Conservation (phyloP, 345 rosid genomes). For the Populus euphratica region DNA sequence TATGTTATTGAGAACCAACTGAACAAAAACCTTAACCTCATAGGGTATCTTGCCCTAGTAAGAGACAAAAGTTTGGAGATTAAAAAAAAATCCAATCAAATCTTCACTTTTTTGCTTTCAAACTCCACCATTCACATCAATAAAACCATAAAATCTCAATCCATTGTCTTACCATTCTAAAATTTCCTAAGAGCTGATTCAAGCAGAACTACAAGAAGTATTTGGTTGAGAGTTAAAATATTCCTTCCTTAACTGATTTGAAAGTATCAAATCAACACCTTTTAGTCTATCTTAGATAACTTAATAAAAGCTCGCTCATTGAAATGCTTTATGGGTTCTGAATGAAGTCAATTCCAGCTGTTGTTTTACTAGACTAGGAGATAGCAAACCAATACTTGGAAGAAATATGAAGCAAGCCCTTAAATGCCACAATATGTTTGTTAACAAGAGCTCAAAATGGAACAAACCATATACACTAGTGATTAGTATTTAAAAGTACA, state of each 20-base stretch:
- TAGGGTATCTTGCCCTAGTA: no score
- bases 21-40: not conserved
- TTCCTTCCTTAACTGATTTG: not conserved
- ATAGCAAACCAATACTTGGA: not conserved
- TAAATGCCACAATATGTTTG: not conserved
- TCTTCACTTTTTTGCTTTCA: not conserved
- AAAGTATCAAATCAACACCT: not conserved
- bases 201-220: not conserved
- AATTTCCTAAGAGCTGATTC: not conserved
- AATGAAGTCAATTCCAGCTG: not conserved
- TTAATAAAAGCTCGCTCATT: not conserved
- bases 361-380: not conserved
- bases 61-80: not conserved
- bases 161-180: not conserved
- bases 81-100: no score
- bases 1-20: not conserved
- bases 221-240: not conserved
- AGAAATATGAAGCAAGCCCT: not conserved
- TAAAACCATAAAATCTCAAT: not conserved
- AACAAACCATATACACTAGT: not conserved
- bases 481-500: no score
- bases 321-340: not conserved
- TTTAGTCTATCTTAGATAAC: not conserved
- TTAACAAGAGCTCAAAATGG: not conserved
- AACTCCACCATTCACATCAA: no score